Base-by-base conservation (phyloP, 176 grass and related monocot species). In the Eleusine indica region DNA sequence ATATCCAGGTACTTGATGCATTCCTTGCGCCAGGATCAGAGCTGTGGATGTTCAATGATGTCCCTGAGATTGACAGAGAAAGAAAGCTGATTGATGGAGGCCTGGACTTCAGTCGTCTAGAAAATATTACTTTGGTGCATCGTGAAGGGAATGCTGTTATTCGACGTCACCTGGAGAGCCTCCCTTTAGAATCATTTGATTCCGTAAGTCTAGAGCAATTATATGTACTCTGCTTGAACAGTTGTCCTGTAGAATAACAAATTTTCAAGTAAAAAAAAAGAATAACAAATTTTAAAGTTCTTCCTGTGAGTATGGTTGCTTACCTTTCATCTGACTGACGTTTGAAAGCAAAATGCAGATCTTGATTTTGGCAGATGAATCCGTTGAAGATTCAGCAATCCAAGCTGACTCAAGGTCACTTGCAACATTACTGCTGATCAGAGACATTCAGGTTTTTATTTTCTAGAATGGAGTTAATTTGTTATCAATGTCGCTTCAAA, bases 371-470 rank as follows among this genome's bases (percentile, higher is more conserved):
- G 89, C 87, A 44, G 92, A 94, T 44, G 89, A 91, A 66, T 94
- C 87, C 65, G 87, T 91, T 17, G 87, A 94, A 89, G 89, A 94
- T 83, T 94, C 89, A 48, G 84, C 89, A 87, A 94, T 91, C 37
- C 89, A 94, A 80, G 89, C 87, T 80, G 92, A 94, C 87, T 94
- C 87, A 12, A 91, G 92, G 74, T 94, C 92, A 39, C 89, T 94
- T 85, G 92, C 92, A 66, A 94, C 92, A 2, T 78, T 94, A 66
- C 57, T 91, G 77, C 57, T 94, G 49, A 94, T 89, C 46, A 91
- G 87, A 82, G 92, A 91, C 84, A 94, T 94, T 82, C 92, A 91
- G 89, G 89, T 94, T 85, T 41, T 68, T 91, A 72, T 21, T 75
- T n/a, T 77, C 14, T 82, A 78, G 15, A 82, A 84, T 19, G 65